Evolutionary conservation across 2,329 filamentous ascomycete genomes (phyloP).

Genomic region (Clarireedia monteithiana): DNA sequence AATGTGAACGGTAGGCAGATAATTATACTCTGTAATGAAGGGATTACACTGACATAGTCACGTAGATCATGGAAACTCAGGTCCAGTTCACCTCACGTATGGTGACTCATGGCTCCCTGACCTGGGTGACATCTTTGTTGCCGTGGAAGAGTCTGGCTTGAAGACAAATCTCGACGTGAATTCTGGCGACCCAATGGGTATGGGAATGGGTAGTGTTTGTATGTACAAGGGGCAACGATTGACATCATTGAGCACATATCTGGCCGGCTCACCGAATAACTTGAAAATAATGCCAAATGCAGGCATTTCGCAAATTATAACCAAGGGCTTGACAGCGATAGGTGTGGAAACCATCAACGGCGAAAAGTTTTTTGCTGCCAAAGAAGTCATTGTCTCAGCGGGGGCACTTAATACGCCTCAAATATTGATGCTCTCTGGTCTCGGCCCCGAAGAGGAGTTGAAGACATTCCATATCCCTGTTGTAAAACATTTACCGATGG

Average conservation of each 20-base stretch:
- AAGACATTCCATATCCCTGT: conserved; percentile 19
- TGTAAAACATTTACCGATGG: conserved; percentile 29
- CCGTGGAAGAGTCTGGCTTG: conserved; percentile 39
- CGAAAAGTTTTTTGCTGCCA: conserved; percentile 14
- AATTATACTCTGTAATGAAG: background rate
- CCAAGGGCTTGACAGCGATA: background rate
- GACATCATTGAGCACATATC: background rate
- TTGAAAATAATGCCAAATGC: background rate
- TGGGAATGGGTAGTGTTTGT: conserved; percentile 41
- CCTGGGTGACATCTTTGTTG: conserved; percentile 35
- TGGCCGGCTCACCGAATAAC: background rate
- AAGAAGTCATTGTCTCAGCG: conserved; percentile 37
- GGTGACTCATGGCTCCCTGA: conserved; percentile 40
- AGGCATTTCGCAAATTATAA: background rate
- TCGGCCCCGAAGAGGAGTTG: conserved; percentile 33
- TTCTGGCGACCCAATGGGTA: conserved; percentile 47
- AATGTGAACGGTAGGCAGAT: background rate
- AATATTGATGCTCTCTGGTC: conserved; percentile 39
- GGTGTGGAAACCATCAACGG: background rate
- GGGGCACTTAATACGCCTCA: conserved; percentile 36
- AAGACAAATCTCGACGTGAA: conserved; percentile 47
- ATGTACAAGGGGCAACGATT: conserved; percentile 35
- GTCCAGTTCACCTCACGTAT: conserved; percentile 26
- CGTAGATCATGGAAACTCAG: background rate
- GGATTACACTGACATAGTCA: background rate